Evolutionary conservation across 768 basidiomycete species (phyloP).

Genomic region (Amanita rimosa): DNA sequence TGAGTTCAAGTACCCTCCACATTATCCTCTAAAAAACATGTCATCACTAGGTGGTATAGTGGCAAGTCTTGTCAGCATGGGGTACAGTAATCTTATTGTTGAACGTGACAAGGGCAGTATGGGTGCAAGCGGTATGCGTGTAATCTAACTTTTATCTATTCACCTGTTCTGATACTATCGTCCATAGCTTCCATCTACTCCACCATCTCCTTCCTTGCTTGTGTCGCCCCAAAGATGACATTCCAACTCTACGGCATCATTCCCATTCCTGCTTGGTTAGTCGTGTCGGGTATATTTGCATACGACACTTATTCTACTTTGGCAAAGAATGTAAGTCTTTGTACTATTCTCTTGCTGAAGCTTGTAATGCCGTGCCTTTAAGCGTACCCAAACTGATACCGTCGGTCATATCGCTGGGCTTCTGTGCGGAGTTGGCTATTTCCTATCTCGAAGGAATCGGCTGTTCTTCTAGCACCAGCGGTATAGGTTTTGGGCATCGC

Average conservation of each 20-base stretch:
- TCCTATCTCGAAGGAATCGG: slow-evolving; percentile 25
- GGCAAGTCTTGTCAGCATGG: slow-evolving; percentile 37
- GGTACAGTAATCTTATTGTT: slow-evolving; percentile 32
- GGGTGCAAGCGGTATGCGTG: slow-evolving; percentile 63
- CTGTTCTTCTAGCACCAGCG: not conserved
- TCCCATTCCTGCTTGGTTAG: slow-evolving; percentile 71
- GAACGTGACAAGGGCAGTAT: slow-evolving; percentile 29
- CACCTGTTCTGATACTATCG: not conserved
- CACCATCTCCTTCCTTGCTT: slow-evolving; percentile 61
- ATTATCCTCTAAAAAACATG: not conserved
- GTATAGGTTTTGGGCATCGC: too few relatives aligned
- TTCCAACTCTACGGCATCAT: slow-evolving; percentile 69
- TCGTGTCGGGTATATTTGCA: slow-evolving; percentile 53
- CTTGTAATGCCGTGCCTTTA: slow-evolving; percentile 1
- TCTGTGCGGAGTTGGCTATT: slow-evolving; percentile 50
- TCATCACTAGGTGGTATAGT: slow-evolving; percentile 42
- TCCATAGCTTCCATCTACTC: slow-evolving; percentile 59
- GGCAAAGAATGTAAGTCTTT: slow-evolving; percentile 23
- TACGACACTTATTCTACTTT: slow-evolving; percentile 44
- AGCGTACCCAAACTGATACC: slow-evolving; percentile 46
- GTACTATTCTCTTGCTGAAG: not conserved
- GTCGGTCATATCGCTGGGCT: slow-evolving; percentile 65
- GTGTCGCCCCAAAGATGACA: slow-evolving; percentile 49
- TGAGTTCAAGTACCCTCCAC: slow-evolving; percentile 17
- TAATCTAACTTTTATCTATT: not conserved